Conservation (phyloP, 108 stramenopile genomes). For the Cyclostephanos invisitatus region DNA sequence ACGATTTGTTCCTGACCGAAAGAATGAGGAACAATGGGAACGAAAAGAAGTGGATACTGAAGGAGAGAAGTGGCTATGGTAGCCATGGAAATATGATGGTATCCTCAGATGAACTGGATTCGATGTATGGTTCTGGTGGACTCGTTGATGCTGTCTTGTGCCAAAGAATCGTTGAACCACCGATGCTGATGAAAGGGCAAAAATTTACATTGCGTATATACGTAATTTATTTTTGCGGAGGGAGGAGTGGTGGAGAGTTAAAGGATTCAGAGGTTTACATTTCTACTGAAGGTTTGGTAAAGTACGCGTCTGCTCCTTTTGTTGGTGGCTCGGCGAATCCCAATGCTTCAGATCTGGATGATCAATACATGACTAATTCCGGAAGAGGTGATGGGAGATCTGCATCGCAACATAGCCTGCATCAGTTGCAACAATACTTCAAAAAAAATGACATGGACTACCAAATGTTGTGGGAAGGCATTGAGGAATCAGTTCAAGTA, state of each 20-base stretch:
- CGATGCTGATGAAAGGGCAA: slow-evolving; percentile 46
- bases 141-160: slow-evolving; percentile 44
- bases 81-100: slow-evolving; percentile 73
- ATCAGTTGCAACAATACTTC: slow-evolving; percentile 40
- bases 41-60: slow-evolving; percentile 54
- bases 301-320: slow-evolving; percentile 54
- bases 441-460: slow-evolving; percentile 26
- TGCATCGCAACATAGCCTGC: slow-evolving; percentile 56
- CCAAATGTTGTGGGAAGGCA: slow-evolving; percentile 25
- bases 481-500: slow-evolving; percentile 12
- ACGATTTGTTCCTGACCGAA: slow-evolving; percentile 14
- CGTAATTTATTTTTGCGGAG: slow-evolving; percentile 59
- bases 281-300: slow-evolving; percentile 63
- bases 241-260: slow-evolving; percentile 6
- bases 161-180: slow-evolving; percentile 69
- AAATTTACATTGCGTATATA: slow-evolving; percentile 81
- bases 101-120: slow-evolving; percentile 28
- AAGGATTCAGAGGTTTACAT: slow-evolving; percentile 43
- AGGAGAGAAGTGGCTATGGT: slow-evolving; percentile 75
- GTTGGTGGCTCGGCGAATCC: slow-evolving; percentile 2
- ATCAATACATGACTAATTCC: slow-evolving; percentile 79
- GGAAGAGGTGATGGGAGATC: slow-evolving; percentile 54
- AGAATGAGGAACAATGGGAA: slow-evolving; percentile 8
- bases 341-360: slow-evolving; percentile 6
- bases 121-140: slow-evolving; percentile 1